Conservation (phyloP, 805 yeast species). For the Saccharomycopsis sp. region DNA sequence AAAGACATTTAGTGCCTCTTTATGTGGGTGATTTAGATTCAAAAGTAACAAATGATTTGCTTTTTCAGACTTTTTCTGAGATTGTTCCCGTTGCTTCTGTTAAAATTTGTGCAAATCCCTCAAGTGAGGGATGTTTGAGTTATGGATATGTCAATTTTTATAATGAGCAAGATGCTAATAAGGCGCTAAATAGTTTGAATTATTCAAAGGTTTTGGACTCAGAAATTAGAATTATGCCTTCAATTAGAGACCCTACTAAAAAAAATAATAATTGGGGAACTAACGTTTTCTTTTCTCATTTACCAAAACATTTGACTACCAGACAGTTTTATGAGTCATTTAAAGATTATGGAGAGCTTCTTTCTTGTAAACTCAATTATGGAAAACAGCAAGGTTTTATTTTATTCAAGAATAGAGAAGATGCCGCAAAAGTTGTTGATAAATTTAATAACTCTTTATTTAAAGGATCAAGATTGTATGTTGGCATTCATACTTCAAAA, state of each 20-base stretch:
- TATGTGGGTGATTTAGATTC: constrained; percentile 56
- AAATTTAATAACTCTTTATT: constrained; percentile 23
- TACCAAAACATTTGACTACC: constrained; percentile 31
- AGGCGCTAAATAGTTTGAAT: constrained; percentile 49
- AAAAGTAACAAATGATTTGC: constrained; percentile 36
- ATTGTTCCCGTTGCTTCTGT: constrained; percentile 42
- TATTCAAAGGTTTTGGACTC: constrained; percentile 30
- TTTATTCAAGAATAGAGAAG: constrained; percentile 25
- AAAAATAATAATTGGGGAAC: constrained; percentile 36
- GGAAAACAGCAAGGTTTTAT: constrained; percentile 32
- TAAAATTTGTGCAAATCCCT: constrained; percentile 45
- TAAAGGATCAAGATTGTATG: constrained; percentile 25
- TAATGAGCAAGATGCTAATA: constrained; percentile 38
- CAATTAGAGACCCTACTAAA: constrained; percentile 32
- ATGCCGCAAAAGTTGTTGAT: constrained; percentile 28
- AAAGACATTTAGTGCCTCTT: constrained; percentile 30
- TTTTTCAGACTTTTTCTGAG: constrained; percentile 33
- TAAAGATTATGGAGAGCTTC: constrained; percentile 34
- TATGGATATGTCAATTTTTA: constrained; percentile 65
- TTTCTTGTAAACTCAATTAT: constrained; percentile 32
- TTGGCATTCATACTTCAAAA: constrained; percentile 31
- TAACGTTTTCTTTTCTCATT: constrained; percentile 39
- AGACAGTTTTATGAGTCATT: constrained; percentile 40
- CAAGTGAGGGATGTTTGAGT: constrained; percentile 52
- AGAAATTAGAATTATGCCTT: constrained; percentile 48